phyloP scores from a whole-genome alignment of 441 rosid genomes.

The Melastoma candidum region DNA sequence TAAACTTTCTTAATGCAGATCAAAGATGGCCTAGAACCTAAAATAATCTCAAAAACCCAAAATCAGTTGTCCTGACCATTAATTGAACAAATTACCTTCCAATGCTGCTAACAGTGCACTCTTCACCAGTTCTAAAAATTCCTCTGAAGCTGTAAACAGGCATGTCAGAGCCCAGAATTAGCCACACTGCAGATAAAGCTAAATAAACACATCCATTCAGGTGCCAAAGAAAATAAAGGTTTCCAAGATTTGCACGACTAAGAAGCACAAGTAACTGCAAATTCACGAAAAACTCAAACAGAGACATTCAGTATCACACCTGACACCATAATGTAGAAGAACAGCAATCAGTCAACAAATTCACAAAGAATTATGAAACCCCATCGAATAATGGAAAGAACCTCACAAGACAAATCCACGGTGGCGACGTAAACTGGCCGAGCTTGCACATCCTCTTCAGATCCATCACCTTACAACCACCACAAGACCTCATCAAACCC shows the following conservation, averaged over 20 bases:
- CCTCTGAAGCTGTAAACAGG: conserved; percentile 72
- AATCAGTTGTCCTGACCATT: too few relatives aligned
- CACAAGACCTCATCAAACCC: conserved; percentile 2
- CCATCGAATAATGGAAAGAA: conserved; percentile 3
- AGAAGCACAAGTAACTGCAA: too few relatives aligned
- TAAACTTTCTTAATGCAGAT: conserved; percentile 6
- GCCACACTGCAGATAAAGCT: too few relatives aligned
- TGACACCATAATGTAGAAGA: too few relatives aligned
- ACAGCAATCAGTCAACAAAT: not conserved
- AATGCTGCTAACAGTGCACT: conserved; percentile 85
- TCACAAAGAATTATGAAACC: not conserved
- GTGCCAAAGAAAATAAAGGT: too few relatives aligned
- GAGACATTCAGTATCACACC: too few relatives aligned
- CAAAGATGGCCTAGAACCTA: not conserved
- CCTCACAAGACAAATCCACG: conserved; percentile 80
- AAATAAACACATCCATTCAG: too few relatives aligned
- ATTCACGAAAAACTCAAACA: too few relatives aligned
- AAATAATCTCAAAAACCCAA: too few relatives aligned
- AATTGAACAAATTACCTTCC: conserved; percentile 46
- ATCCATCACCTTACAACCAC: conserved; percentile 46
- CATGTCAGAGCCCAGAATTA: conserved; percentile 3
- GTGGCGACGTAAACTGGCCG: conserved; percentile 93
- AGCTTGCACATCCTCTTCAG: conserved; percentile 67
- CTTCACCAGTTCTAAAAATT: conserved; percentile 90
- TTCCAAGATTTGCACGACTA: too few relatives aligned